phyloP scores from a whole-genome alignment of 2,329 filamentous ascomycete species.

The Torrubiella hemipterigena region DNA sequence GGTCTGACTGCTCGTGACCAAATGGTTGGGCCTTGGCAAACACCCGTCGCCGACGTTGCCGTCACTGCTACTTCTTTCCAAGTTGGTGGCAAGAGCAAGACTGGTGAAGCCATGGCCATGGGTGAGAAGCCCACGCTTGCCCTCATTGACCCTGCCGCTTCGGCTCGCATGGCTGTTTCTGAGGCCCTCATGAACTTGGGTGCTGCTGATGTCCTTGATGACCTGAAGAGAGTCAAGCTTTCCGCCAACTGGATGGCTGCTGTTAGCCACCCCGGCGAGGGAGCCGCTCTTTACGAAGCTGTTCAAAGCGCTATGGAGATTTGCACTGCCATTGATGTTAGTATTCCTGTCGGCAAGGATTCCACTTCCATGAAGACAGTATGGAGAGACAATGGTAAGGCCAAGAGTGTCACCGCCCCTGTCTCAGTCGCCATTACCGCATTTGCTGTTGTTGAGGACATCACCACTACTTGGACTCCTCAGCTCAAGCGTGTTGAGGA shows the following conservation, averaged over 20 bases:
- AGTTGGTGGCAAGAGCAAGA: slow-evolving; percentile 50
- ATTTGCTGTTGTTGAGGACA: slow-evolving; percentile 73
- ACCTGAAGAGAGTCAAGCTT: slow-evolving; percentile 68
- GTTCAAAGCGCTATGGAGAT: slow-evolving; percentile 87
- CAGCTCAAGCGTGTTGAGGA: slow-evolving; percentile 73
- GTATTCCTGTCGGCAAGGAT: slow-evolving; percentile 94
- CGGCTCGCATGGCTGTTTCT: slow-evolving; percentile 90
- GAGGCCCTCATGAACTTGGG: slow-evolving; percentile 90
- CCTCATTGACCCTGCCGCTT: slow-evolving; percentile 79
- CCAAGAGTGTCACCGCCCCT: slow-evolving; percentile 82
- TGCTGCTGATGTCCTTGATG: slow-evolving; percentile 58
- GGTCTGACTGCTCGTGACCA: slow-evolving; percentile 83
- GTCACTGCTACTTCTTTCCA: slow-evolving; percentile 78
- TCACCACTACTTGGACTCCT: slow-evolving; percentile 86
- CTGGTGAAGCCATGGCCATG: slow-evolving; percentile 96
- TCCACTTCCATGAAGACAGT: slow-evolving; percentile 99
- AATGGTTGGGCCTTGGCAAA: slow-evolving; percentile 95
- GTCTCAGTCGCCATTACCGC: slow-evolving; percentile 86
- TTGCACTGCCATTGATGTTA: slow-evolving; percentile 80
- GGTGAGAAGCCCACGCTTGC: slow-evolving; percentile 85
- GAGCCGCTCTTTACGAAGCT: slow-evolving; percentile 83
- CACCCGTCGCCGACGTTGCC: slow-evolving; percentile 84
- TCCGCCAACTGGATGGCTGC: slow-evolving; percentile 99
- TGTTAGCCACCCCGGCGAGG: slow-evolving; percentile 85
- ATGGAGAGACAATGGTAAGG: slow-evolving; percentile 63